Base-by-base conservation (phyloP, 139 green algal genomes). In the Chlamydomonas incerta region DNA sequence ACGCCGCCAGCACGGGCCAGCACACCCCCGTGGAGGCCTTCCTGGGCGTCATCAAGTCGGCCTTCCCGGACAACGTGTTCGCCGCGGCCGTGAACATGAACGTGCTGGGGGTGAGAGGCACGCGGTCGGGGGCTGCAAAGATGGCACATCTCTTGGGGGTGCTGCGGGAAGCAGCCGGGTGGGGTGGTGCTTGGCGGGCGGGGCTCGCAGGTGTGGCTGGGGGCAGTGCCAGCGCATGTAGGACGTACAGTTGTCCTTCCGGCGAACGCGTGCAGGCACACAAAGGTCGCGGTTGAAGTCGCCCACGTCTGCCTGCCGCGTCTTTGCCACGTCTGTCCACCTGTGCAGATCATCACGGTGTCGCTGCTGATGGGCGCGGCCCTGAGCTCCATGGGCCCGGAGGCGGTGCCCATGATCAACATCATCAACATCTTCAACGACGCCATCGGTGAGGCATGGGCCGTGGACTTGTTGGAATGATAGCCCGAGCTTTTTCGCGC, bases 391-490 rank as follows among this genome's bases (percentile, higher is more conserved):
- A 66, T 74, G 65, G 77, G 77, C n/a, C 28, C 77, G 15, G 46
- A 74, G 41, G 77, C 77, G 46, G 65, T n/a, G 14, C 77, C 77
- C 47, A 75, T 84, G 65, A 29, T 84, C 1, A 2, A 10, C 13
- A 47, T 84, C 6, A 74, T 84, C 29, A 66, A 74, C 31, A 67
- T 84, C 47, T 84, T 84, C 77, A 84, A 84, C 65, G 77, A 84
- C 31, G 77, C 77, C 2, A 84, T 84, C 63, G 47, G 41, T 50
- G 41, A 5, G 41, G 6, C 41, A 50, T 50, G n/a, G n/a, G n/a
- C n/a, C n/a, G n/a, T n/a, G n/a, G n/a, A n/a, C n/a, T n/a, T n/a
- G n/a, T n/a, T n/a, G n/a, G n/a, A n/a, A n/a, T n/a, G n/a, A n/a
- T n/a, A n/a, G n/a, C n/a, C n/a, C n/a, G n/a, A n/a, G n/a, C n/a